Percentiles rank a stretch among this genome's conserved stretches.
These are phyloP conservation scores for Sporothrix globosa DNA, from an alignment of 2,329 filamentous ascomycete species.

Conservation along the genomic window DNA sequence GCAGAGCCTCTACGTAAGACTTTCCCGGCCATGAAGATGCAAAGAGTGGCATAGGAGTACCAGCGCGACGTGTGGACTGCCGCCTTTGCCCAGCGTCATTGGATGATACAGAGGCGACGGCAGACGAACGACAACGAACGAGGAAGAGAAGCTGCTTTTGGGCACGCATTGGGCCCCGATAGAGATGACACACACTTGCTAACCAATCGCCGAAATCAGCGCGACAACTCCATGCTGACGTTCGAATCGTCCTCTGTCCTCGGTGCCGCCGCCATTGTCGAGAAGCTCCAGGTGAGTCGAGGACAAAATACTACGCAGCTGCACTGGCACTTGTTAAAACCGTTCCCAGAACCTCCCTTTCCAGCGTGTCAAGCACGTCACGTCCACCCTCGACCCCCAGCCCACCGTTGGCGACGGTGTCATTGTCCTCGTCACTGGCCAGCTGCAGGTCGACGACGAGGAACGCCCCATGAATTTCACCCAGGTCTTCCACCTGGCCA, in stretches of 20 bases:
- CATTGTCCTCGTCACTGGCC: conserved; percentile 85
- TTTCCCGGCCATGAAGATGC: background rate
- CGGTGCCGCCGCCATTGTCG: conserved; percentile 68
- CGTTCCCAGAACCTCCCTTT: conserved; percentile 71
- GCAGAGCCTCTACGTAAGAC: conserved; percentile 76
- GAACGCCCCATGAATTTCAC: conserved; percentile 87
- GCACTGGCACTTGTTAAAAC: no score
- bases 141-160: background rate
- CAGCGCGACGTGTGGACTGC: no score
- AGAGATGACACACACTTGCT: background rate
- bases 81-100: background rate
- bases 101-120: background rate
- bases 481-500: conserved; percentile 83
- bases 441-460: conserved; percentile 83
- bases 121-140: background rate
- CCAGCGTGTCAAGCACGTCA: conserved; percentile 76
- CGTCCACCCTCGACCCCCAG: conserved; percentile 81
- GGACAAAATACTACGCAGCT: background rate
- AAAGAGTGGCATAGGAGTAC: background rate
- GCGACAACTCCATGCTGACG: conserved; percentile 85
- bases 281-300: conserved; percentile 73
- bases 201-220: conserved; percentile 52
- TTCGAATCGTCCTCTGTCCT: conserved; percentile 74
- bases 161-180: background rate
- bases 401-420: conserved; percentile 72